phyloP scores from a whole-genome alignment of 2,329 filamentous ascomycete species.

The Diplodia mutila region DNA sequence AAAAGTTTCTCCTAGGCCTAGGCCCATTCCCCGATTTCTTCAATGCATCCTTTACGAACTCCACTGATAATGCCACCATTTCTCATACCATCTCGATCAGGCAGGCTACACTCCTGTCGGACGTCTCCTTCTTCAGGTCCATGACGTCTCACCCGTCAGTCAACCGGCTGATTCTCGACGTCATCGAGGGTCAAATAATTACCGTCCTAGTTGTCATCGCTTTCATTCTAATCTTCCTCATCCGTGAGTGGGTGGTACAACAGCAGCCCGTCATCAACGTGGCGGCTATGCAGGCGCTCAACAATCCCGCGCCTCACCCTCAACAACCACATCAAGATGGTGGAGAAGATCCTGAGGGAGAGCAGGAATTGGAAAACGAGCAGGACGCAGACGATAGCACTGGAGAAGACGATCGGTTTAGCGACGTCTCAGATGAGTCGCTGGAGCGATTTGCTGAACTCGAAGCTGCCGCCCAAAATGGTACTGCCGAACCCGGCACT shows the following conservation, averaged over 20 bases:
- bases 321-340: slow-evolving; percentile 28
- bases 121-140: slow-evolving; percentile 57
- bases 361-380: slow-evolving; percentile 28
- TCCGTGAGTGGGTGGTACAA: slow-evolving; percentile 96
- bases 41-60: slow-evolving; percentile 32
- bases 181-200: slow-evolving; percentile 91
- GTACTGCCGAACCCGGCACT: background rate
- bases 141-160: slow-evolving; percentile 70
- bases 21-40: slow-evolving; percentile 37
- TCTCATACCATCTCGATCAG: slow-evolving; percentile 29
- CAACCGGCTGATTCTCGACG: slow-evolving; percentile 79
- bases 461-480: background rate
- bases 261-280: slow-evolving; percentile 93
- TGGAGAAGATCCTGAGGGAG: slow-evolving; percentile 31
- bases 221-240: slow-evolving; percentile 96
- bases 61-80: slow-evolving; percentile 38
- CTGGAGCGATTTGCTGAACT: background rate
- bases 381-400: slow-evolving; percentile 24
- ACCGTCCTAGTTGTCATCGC: slow-evolving; percentile 88
- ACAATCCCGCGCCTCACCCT: slow-evolving; percentile 30
- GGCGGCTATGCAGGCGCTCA: slow-evolving; percentile 47
- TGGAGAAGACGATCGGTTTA: slow-evolving; percentile 9
- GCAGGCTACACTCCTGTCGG: slow-evolving; percentile 56
- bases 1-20: slow-evolving; percentile 45
- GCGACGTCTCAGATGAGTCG: slow-evolving; percentile 8